phyloP scores from a whole-genome alignment of 2,329 filamentous ascomycete genomes.

The Aspergillus brunneoviolaceus region DNA sequence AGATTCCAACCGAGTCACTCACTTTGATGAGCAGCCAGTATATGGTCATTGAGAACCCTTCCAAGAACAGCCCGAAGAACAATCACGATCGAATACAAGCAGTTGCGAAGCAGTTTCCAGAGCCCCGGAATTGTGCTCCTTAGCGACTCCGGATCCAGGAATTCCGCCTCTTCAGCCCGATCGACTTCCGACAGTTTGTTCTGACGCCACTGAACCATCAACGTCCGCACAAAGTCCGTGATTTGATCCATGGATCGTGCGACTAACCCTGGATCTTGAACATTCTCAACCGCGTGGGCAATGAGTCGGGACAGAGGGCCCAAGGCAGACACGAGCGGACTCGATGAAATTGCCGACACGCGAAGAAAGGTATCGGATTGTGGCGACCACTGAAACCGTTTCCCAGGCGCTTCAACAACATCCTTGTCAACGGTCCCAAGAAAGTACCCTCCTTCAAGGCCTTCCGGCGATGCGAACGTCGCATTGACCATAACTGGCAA shows the following conservation, averaged over 20 bases:
- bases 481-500: slow-evolving; percentile 69
- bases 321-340: slow-evolving; percentile 60
- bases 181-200: slow-evolving; percentile 74
- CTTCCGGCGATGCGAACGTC: slow-evolving; percentile 68
- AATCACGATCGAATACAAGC: slow-evolving; percentile 73
- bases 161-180: slow-evolving; percentile 61
- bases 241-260: slow-evolving; percentile 58
- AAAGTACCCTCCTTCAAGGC: slow-evolving; percentile 74
- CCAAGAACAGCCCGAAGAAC: slow-evolving; percentile 72
- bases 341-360: slow-evolving; percentile 55
- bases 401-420: slow-evolving; percentile 54
- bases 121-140: slow-evolving; percentile 67
- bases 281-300: slow-evolving; percentile 61
- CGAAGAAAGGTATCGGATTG: slow-evolving; percentile 58
- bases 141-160: slow-evolving; percentile 64
- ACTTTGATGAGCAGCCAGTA: slow-evolving; percentile 55
- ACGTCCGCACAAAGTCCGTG: slow-evolving; percentile 62
- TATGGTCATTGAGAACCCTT: slow-evolving; percentile 59
- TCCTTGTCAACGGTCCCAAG: slow-evolving; percentile 69
- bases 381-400: slow-evolving; percentile 65
- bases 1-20: slow-evolving; percentile 24
- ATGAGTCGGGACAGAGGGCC: slow-evolving; percentile 64
- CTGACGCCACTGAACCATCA: slow-evolving; percentile 71
- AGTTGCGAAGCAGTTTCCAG: slow-evolving; percentile 72
- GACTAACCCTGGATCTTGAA: slow-evolving; percentile 46